These are phyloP conservation scores for Globisporangium lucens DNA, from an alignment of 352 stramenopile genomes.

Conservation along the genomic window DNA sequence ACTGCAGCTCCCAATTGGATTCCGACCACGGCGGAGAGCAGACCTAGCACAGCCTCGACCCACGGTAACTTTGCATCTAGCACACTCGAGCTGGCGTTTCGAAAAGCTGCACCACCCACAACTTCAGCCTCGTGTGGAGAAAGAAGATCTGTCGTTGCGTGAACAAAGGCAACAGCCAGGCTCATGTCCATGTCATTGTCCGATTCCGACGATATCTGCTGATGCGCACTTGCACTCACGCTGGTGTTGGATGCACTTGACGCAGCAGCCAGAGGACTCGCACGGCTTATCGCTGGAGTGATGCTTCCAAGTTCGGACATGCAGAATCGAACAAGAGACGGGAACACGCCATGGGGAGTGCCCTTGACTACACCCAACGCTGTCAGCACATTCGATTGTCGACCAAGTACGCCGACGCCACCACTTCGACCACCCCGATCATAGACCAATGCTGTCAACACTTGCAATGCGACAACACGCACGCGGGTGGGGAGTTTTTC, in stretches of 20 bases:
- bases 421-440: conserved; percentile 64
- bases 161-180: conserved; percentile 82
- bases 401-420: conserved; percentile 64
- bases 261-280: conserved; percentile 7
- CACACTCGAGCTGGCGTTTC: conserved; percentile 36
- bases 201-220: conserved; percentile 21
- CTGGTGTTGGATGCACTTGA: not conserved
- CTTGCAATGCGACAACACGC: conserved; percentile 57
- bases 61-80: conserved; percentile 64
- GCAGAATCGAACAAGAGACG: conserved; percentile 77
- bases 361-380: conserved; percentile 78
- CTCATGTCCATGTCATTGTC: conserved; percentile 89
- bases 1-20: conserved; percentile 74
- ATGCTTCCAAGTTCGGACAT: conserved; percentile 63
- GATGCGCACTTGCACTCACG: not conserved
- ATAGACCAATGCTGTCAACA: conserved; percentile 76
- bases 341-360: conserved; percentile 74
- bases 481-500: conserved; percentile 58
- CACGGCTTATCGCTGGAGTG: conserved; percentile 10
- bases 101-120: conserved; percentile 45
- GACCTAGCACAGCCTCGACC: conserved; percentile 73
- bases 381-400: conserved; percentile 77
- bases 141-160: conserved; percentile 76
- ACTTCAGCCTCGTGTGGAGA: conserved; percentile 66
- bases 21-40: conserved; percentile 70